Evolutionary conservation across 2,329 filamentous ascomycete species (phyloP), one percentile per base, ranked within the genome.

Genomic region (Peltaster fructicola): DNA sequence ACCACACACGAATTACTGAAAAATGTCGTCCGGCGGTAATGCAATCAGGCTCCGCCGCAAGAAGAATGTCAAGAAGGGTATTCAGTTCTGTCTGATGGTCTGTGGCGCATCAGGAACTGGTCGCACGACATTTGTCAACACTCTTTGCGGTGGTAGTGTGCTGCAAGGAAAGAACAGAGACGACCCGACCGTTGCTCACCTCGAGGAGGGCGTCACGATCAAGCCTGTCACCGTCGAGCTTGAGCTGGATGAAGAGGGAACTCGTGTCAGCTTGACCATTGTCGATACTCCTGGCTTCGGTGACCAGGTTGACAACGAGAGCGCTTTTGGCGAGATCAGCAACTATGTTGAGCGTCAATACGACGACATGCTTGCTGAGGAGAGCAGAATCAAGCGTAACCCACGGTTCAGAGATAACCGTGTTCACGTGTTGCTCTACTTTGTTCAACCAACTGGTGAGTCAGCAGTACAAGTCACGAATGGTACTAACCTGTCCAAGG

Each of bases 61-160:
- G 85, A 98, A 98, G 79, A 95, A 98, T 70, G 85, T 98, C 63
- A 93, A 93, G 78, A 93, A 93, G 72, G 88, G 88, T 53, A 95
- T 98, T 52, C 88, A 98, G 68, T 98, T 98, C 66, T 95, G 84
- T 59, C 61, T 98, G 70, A 98, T 98, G 88, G 88, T 98, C 50
- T 95, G 88, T 54, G 88, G 88, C 64, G 88, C 88, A 53, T 95
- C 85, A 45, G 88, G 88, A 57, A 95, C 88, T 59, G 88, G 88
- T 50, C 79, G 88, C 53, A 98, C 88, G 38, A 98, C 88, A 47
- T 98, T 98, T 49, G 88, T 98, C 58, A 98, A 98, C 67, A 98
- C 88, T 25, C 81, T 98, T 41, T 98, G 88, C 63, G 81, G 82
- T 53, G 84, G 92, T 67, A 68, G 73, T 47, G 88, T 98, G 26